Evolutionary conservation across 2,329 filamentous ascomycete genomes (phyloP).

Genomic region (Fusarium sp.): DNA sequence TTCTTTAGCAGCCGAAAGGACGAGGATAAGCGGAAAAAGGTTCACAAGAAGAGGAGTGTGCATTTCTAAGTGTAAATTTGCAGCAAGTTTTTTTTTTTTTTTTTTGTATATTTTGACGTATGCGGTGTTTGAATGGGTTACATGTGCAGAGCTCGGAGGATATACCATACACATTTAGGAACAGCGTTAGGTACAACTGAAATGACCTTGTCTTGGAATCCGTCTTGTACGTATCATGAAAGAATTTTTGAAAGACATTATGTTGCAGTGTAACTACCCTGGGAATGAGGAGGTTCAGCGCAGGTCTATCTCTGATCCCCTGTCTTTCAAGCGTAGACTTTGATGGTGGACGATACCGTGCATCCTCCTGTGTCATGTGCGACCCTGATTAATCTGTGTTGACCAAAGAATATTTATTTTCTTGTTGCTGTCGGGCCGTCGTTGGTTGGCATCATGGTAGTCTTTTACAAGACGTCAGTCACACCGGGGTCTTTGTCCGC

Average conservation of each 20-base stretch:
- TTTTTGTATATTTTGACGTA: conserved; percentile 2
- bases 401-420: not conserved
- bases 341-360: not conserved
- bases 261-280: not conserved
- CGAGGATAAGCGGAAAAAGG: conserved; percentile 54
- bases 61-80: conserved; percentile 50
- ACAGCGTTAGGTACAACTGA: conserved; percentile 14
- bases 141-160: conserved; percentile 27
- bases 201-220: not conserved
- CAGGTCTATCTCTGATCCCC: not conserved
- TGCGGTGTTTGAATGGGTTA: conserved; percentile 17
- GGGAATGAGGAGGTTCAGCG: not conserved
- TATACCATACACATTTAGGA: conserved; percentile 39
- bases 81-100: not conserved
- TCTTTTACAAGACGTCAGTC: not conserved
- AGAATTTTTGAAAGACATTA: not conserved
- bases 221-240: not conserved
- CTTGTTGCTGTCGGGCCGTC: not conserved
- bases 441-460: not conserved
- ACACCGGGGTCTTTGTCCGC: not conserved
- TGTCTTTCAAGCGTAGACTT: not conserved
- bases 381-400: not conserved
- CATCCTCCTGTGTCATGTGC: not conserved
- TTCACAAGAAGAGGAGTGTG: conserved; percentile 59
- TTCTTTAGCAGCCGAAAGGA: conserved; percentile 53